Conservation (phyloP, 345 rosid species). For the Eutrema heterophyllum region DNA sequence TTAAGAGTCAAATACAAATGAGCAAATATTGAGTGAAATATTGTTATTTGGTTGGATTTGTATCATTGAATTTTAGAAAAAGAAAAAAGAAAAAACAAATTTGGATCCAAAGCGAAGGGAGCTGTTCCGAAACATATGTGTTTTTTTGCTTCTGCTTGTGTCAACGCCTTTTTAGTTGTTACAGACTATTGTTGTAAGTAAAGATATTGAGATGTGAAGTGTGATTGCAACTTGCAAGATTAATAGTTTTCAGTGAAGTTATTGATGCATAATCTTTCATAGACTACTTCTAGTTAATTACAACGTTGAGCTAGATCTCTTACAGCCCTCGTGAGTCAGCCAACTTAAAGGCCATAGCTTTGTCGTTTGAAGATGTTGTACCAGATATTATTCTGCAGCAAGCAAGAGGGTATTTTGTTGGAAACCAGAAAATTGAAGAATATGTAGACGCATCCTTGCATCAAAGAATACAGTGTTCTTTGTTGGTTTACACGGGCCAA, state of each 20-base stretch:
- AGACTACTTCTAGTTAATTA: background rate
- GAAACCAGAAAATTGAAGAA: background rate
- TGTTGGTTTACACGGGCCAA: slow-evolving; percentile 60
- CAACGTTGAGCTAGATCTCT: background rate
- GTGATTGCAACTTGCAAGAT: too few species aligned
- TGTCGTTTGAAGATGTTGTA: too few species aligned
- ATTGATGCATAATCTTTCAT: background rate
- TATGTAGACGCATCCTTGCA: too few species aligned
- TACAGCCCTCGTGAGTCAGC: too few species aligned
- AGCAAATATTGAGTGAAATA: too few species aligned
- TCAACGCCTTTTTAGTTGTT: background rate
- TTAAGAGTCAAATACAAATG: too few species aligned
- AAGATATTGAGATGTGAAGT: slow-evolving; percentile 19
- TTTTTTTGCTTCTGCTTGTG: slow-evolving; percentile 7
- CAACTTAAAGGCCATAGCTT: too few species aligned
- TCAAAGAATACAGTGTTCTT: slow-evolving; percentile 53
- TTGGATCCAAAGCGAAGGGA: too few species aligned
- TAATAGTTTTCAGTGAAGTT: background rate
- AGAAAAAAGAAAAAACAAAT: too few species aligned
- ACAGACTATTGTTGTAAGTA: slow-evolving; percentile 28
- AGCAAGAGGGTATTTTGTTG: background rate
- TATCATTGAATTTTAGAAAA: too few species aligned
- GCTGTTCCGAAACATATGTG: too few species aligned
- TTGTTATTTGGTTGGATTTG: too few species aligned
- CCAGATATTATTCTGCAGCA: background rate